Percentiles rank a stretch among this genome's conserved stretches.
These are phyloP conservation scores for Phytophthora vignae DNA, from an alignment of 352 stramenopile genomes.

Conservation along the genomic window DNA sequence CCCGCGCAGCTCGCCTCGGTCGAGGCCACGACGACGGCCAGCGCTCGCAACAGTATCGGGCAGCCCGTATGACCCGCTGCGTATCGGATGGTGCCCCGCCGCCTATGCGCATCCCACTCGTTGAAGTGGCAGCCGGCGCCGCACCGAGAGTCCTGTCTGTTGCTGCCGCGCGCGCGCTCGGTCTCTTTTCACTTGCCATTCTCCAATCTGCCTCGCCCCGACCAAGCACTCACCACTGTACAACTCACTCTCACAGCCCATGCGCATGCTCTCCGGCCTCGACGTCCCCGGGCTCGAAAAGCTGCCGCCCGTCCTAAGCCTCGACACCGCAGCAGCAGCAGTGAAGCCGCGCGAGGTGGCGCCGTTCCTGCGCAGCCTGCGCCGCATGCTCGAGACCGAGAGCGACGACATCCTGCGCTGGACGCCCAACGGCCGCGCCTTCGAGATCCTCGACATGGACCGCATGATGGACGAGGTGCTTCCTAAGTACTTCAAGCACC, in stretches of 20 bases:
- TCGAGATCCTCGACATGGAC: constrained; percentile 86
- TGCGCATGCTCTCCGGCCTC: constrained; percentile 27
- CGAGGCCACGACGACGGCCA: not conserved
- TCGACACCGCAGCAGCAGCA: not conserved
- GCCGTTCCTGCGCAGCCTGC: constrained; percentile 64
- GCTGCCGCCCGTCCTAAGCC: constrained; percentile 1
- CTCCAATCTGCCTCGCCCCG: constrained; percentile 16
- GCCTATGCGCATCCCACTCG: constrained; percentile 34
- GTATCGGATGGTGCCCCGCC: constrained; percentile 13
- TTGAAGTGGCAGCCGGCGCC: constrained; percentile 31
- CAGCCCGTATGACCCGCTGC: not conserved
- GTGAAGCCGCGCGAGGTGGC: constrained; percentile 44
- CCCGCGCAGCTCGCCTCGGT: not conserved
- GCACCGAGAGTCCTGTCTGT: constrained; percentile 35
- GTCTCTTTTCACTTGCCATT: constrained; percentile 18
- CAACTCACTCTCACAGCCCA: not conserved
- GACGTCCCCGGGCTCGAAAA: constrained; percentile 21
- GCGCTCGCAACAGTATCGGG: no score
- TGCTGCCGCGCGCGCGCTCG: constrained; percentile 9
- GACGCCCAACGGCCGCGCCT: constrained; percentile 71
- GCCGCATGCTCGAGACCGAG: constrained; percentile 65
- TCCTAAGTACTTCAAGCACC: constrained; percentile 89
- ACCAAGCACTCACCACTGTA: not conserved
- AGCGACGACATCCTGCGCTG: constrained; percentile 53
- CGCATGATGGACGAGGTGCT: constrained; percentile 70